Conservation (phyloP, 2,329 filamentous ascomycete species). For the Pestalotiopsis fici region DNA sequence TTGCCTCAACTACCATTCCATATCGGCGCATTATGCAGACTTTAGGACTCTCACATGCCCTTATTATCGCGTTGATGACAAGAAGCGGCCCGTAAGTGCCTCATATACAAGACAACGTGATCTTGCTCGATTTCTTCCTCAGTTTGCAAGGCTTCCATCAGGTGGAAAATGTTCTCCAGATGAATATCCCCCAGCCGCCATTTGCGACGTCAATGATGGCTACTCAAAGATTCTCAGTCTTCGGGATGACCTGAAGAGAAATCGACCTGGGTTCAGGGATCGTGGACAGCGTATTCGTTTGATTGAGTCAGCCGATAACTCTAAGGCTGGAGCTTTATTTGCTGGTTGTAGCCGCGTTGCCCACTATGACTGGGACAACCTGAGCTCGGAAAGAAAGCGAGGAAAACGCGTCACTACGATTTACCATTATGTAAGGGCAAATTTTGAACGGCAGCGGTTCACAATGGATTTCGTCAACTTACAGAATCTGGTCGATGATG, state of each 20-base stretch:
- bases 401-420: not conserved
- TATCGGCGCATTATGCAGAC: not conserved
- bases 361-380: not conserved
- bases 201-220: not conserved
- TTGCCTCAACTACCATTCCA: constrained; percentile 2
- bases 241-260: not conserved
- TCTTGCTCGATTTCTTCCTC: not conserved
- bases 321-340: not conserved
- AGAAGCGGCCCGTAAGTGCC: not conserved
- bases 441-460: not conserved
- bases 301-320: not conserved
- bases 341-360: not conserved
- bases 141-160: not conserved
- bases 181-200: constrained; percentile 2
- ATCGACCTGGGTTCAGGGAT: not conserved
- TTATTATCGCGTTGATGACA: not conserved
- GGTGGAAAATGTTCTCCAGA: not conserved
- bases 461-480: not conserved
- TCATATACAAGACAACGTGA: not conserved
- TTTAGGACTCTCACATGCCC: not conserved
- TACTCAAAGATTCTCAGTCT: not conserved
- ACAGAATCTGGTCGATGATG: constrained; percentile 2
- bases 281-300: not conserved
- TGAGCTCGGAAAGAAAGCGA: not conserved
- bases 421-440: not conserved